Evolutionary conservation across 2,329 filamentous ascomycete species (phyloP), one percentile per base, ranked within the genome.

Genomic region (Lachnellula cervina): DNA sequence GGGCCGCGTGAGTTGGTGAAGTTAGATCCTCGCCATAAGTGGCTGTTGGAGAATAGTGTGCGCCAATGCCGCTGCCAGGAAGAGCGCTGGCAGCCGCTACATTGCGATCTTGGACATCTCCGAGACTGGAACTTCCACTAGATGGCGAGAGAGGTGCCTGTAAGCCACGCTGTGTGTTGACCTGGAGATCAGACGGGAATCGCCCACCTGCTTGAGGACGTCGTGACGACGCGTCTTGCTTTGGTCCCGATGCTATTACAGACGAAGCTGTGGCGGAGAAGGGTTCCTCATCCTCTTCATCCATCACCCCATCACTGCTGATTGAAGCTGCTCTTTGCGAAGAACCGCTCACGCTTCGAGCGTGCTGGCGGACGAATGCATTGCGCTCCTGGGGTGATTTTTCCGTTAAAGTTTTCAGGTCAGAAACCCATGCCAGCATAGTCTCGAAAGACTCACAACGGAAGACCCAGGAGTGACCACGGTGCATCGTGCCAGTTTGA

Each of bases 111-210:
- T 71, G 64, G 58, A 74, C 70, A 64, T 70, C 67, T 67, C 70
- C 62, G 64, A 74, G 74, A 61, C 80, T 84, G 65, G 89, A 92
- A 72, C 86, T 90, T 73, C 86, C 84, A 78, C 89, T 95, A 79
- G 88, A 89, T 59, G 88, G 88, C 69, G 89, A 90, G 70, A 86
- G 78, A 70, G 88, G 83, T 70, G 83, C 85, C 74, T 91, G 87
- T 84, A 90, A 85, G 79, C 88, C 86, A 77, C 89, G 86, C 70
- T 83, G 76, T 60, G 80, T 77, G 73, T 91, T 88, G 72, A 96
- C 82, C 77, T 91, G 85, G 67, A 97, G 78, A 78, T 97, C 92
- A 75, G 89, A 95, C 75, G 93, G 93, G 77, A 99, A 99, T 73
- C 92, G 86, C 79, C 93, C 93, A 86, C 92, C 93, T 85, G 90